Evolutionary conservation across 352 stramenopile species (phyloP), one percentile per base, ranked within the genome.

Genomic region (Pythium aquatile): DNA sequence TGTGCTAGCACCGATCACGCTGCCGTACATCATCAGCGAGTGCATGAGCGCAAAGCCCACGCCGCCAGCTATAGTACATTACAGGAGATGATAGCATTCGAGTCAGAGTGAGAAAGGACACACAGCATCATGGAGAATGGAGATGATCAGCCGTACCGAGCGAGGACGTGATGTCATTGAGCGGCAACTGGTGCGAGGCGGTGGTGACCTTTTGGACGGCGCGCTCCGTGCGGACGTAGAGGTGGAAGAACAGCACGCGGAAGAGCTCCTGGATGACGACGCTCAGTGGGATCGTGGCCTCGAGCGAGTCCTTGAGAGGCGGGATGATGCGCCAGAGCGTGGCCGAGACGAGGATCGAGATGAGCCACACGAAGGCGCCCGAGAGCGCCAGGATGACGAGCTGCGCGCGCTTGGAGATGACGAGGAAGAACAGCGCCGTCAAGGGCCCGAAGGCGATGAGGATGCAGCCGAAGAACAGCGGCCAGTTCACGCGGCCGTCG

Each of bases 11-110:
- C 73, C 85, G 37, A 93, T 52, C 40, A 95, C 67, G 51, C 80
- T 93, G 61, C 87, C 87, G 56, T 91, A 95, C 78, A 95, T 88
- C 70, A 95, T 87, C 40, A 93, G 68, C 55, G 84, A 73, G 66
- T 92, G 86, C 86, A 95, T 95, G 60, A 93, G 37, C 16, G 81
- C 75, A 67, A 91, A 95, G 44, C 86, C 86, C 14, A 95, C 84
- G 48, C 86, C 86, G 30, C 79, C 83, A 14, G 86, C 86, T 87
- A 69, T n/a, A 66, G 20, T 24, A 24, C 20, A 24, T 24, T 24
- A 24, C 20, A 24, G 20, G 20, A 24, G 20, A 24, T 24, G 20
- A 24, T 24, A 24, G 20, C 20, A 24, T 24, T 24, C 20, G 20
- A 24, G 20, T 24, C 20, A 24, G 20, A 24, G 20, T 24, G 20